phyloP scores from a whole-genome alignment of 1,284 basidiomycete genomes.

The Rugosomyces carneus region DNA sequence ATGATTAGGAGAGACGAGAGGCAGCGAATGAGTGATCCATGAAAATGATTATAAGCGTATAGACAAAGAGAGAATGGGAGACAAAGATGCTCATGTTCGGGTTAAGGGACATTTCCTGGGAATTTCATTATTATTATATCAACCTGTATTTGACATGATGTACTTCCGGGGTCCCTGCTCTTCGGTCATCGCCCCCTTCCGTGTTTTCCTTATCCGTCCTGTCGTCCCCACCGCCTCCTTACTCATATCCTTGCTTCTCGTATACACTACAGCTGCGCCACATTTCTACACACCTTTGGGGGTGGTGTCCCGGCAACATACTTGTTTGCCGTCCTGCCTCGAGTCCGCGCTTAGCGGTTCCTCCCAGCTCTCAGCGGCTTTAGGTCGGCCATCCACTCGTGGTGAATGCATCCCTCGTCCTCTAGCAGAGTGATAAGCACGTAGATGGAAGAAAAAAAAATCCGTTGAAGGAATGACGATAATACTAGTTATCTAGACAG shows the following conservation, averaged over 20 bases:
- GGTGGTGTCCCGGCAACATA: background rate
- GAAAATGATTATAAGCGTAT: constrained; percentile 17
- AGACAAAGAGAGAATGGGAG: constrained; percentile 5
- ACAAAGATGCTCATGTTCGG: constrained; percentile 4
- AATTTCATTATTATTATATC: no score
- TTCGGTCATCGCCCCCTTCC: no score
- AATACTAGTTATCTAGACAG: background rate
- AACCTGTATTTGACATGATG: constrained; percentile 3
- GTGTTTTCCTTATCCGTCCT: no score
- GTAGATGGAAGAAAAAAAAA: no score
- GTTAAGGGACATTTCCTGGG: no score
- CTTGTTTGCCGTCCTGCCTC: background rate
- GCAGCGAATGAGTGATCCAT: constrained; percentile 13
- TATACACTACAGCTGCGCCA: background rate
- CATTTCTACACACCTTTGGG: no score
- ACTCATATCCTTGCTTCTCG: no score
- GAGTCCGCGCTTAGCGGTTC: constrained; percentile 21
- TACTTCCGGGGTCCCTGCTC: constrained; percentile 7
- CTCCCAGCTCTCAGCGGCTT: background rate
- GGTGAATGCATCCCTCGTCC: no score
- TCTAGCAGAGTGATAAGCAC: no score
- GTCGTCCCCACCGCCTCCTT: no score
- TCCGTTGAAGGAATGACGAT: no score
- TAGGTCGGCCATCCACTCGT: no score
- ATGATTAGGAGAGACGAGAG: constrained; percentile 9